Percentiles rank a stretch among this genome's conserved stretches.
Evolutionary conservation across 1,139 yeast genomes (phyloP).

Genomic region (Taphrina populina): DNA sequence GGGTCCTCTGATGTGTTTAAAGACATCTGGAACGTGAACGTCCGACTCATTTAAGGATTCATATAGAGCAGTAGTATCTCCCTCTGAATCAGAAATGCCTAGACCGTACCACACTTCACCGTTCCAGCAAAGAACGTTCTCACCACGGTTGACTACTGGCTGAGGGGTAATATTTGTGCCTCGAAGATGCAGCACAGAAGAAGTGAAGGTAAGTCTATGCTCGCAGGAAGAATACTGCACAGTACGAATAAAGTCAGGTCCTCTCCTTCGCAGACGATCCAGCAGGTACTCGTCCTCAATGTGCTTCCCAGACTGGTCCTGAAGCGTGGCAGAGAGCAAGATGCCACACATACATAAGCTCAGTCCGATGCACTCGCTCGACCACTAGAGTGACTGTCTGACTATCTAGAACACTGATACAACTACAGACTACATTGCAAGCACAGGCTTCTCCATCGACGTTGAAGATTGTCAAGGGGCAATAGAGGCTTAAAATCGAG

Average conservation of each 20-base stretch:
- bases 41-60: conserved; percentile 40
- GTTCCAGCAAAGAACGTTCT: conserved; percentile 33
- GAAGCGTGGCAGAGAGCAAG: conserved; percentile 36
- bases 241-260: conserved; percentile 38
- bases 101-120: conserved; percentile 29
- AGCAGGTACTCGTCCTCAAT: conserved; percentile 6
- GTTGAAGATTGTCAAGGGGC: background rate
- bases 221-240: too few species aligned
- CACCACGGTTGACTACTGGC: conserved; percentile 28
- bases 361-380: too few species aligned
- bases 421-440: too few species aligned
- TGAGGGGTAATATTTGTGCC: conserved; percentile 47
- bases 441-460: too few species aligned
- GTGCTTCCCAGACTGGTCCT: background rate
- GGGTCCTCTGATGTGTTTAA: conserved; percentile 66
- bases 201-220: conserved; percentile 46
- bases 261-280: conserved; percentile 36
- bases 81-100: conserved; percentile 38
- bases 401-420: too few species aligned
- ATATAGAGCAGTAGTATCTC: conserved; percentile 55
- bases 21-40: conserved; percentile 45
- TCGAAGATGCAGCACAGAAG: conserved; percentile 91
- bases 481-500: background rate
- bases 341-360: conserved; percentile 44
- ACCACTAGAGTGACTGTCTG: too few species aligned